Conservation (phyloP, 83 land plant species). For the Larix sibirica region DNA sequence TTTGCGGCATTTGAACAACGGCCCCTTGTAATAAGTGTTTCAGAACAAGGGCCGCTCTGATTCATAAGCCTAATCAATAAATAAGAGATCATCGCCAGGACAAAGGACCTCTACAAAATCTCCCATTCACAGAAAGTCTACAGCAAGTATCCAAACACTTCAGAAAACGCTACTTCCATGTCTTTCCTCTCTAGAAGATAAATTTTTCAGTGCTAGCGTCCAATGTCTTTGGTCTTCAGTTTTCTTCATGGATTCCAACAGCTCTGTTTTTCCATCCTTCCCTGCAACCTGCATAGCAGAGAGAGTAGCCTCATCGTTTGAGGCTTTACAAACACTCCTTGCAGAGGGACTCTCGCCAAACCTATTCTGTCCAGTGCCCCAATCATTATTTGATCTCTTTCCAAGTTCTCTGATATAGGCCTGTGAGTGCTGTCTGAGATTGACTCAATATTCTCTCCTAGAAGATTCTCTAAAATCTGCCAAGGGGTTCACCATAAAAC, state of each 20-base stretch:
- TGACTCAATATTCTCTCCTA: background rate
- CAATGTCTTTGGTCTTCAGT: background rate
- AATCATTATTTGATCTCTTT: background rate
- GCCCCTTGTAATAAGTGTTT: constrained; percentile 30
- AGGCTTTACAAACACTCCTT: constrained; percentile 34
- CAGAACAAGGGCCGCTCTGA: constrained; percentile 28
- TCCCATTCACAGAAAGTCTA: constrained; percentile 16
- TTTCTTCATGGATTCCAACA: constrained; percentile 5
- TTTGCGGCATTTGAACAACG: constrained; percentile 4
- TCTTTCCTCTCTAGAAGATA: background rate
- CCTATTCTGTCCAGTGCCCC: background rate
- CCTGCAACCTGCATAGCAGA: constrained; percentile 24
- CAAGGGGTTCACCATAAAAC: constrained; percentile 25
- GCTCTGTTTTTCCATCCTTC: constrained; percentile 18
- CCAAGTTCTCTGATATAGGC: constrained; percentile 5
- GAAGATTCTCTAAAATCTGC: constrained; percentile 3
- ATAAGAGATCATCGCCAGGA: constrained; percentile 28
- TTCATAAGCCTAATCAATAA: constrained; percentile 30
- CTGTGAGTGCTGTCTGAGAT: background rate
- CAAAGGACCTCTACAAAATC: constrained; percentile 29
- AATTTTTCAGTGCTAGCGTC: background rate
- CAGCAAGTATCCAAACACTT: constrained; percentile 23
- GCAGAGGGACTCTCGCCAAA: constrained; percentile 30
- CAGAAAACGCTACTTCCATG: constrained; percentile 19
- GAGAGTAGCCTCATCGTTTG: constrained; percentile 34